Evolutionary conservation across 805 yeast genomes (phyloP), one percentile per base, ranked within the genome.

Genomic region (Yarrowia sp.): DNA sequence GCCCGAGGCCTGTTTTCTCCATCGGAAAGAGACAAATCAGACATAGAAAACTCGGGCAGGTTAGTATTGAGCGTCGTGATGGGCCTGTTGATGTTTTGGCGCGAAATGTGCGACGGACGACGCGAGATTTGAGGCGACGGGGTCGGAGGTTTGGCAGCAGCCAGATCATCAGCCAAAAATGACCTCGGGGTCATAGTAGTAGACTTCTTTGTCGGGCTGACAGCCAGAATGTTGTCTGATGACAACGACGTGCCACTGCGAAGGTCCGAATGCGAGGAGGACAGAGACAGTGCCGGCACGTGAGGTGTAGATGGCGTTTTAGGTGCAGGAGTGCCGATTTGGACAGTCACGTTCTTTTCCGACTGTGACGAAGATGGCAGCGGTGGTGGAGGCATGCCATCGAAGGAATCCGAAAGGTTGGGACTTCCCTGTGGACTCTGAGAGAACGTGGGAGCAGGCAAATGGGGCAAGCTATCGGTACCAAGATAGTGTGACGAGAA

Each of bases 311-410:
- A 55, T 9, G 62, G 62, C 0, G 62, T 42, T 15, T 55, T 55
- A 9, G 48, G 48, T 8, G 48, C 48, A 6, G 64, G 64, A 0
- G 51, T 58, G 10, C 64, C 64, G 8, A 58, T 43, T 14, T 58
- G 64, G 9, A 58, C 64, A 3, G 64, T 58, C 39, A 58, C 64
- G 14, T 58, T 58, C 43, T 58, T 58, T 11, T 58, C 64, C 1
- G 41, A 18, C 11, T 48, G 55, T 2, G 55, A 48, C 8, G 53
- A 35, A 8, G 63, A 33, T 1, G 64, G 61, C 28, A 55, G 39
- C 14, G 64, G 64, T 3, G 67, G 51, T n/a, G 45, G 71, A 14
- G 51, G 57, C 65, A 65, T 45, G 31, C 47, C 65, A 14, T 61
- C 58, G 43, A 51, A 51, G 4, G 58, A 51, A 10, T 51, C 67